Evolutionary conservation across 2,329 filamentous ascomycete species (phyloP), one percentile per base, ranked within the genome.

Genomic region (Lachnellula hyalina): DNA sequence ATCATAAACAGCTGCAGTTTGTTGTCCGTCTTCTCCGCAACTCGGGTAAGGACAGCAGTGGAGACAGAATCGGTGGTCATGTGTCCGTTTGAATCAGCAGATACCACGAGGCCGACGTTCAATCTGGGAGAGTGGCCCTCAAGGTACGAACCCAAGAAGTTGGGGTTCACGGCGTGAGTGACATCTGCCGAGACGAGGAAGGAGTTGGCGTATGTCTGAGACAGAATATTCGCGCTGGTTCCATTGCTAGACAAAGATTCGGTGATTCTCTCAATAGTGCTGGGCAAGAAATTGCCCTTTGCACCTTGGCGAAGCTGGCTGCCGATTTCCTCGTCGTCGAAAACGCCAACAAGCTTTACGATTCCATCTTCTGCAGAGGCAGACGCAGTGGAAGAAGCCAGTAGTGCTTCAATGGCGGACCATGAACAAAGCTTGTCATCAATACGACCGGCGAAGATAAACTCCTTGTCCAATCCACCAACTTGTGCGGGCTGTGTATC

Each of bases 361-460:
- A 86, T 81, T n/a, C 85, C 80, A 57, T 86, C 81, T 9, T 75
- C 70, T 1, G 80, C 75, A 34, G 77, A 75, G 5, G 81, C 75
- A 23, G 85, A 82, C 19, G 72, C 62, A 28, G 77, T 74, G 12
- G 82, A 75, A 17, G 86, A 83, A 49, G 86, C 84, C 28, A 96
- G 77, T 0, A 99, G 84, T 3, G 84, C 92, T 71, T 92, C 85
- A 51, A 96, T 79, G 7, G 94, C 93, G 7, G 91, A 84, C 85
- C 90, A 97, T 34, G 89, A 95, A 78, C 94, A 97, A 47, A 99
- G 85, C 77, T 96, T 97, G 75, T 99, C 94, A 70, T 99, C 94
- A 63, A 97, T 94, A 52, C 94, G 87, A 55, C 93, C 92, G 8
- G 90, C 93, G 61, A 93, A 96, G 73, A 99, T 96, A 70, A 99